phyloP scores from a whole-genome alignment of 2,329 filamentous ascomycete species.

The Elsinoe fawcettii region DNA sequence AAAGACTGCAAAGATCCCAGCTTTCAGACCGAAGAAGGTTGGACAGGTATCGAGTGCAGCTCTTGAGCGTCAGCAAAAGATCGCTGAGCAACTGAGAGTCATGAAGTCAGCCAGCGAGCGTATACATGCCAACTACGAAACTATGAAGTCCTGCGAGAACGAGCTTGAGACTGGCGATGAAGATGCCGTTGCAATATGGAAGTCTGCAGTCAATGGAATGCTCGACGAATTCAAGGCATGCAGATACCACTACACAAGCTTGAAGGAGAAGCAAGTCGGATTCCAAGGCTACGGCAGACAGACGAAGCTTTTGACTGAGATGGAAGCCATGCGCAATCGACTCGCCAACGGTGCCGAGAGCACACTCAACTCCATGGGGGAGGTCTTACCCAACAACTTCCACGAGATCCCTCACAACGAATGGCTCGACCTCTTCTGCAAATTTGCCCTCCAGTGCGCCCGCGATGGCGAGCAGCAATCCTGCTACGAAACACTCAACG shows the following conservation, averaged over 20 bases:
- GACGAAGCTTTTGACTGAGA: slow-evolving; percentile 22
- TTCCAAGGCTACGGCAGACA: slow-evolving; percentile 36
- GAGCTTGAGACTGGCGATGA: slow-evolving; percentile 43
- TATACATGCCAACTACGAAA: slow-evolving; percentile 31
- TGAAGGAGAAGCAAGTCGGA: slow-evolving; percentile 39
- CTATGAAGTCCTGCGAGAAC: slow-evolving; percentile 40
- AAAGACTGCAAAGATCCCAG: background rate
- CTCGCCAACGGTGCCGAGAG: slow-evolving; percentile 23
- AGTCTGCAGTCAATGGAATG: slow-evolving; percentile 51
- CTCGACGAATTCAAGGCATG: slow-evolving; percentile 55
- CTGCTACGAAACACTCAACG: slow-evolving; percentile 72
- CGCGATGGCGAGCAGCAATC: slow-evolving; percentile 58
- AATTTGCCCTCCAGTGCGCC: slow-evolving; percentile 73
- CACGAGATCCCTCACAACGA: slow-evolving; percentile 71
- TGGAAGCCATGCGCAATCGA: slow-evolving; percentile 34
- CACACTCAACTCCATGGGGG: slow-evolving; percentile 14
- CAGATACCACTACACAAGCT: slow-evolving; percentile 49
- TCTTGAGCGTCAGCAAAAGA: background rate
- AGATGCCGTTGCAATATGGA: slow-evolving; percentile 47
- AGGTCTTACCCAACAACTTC: slow-evolving; percentile 46
- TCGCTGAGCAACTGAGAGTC: slow-evolving; percentile 11
- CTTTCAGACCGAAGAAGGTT: background rate
- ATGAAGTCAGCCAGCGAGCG: slow-evolving; percentile 16
- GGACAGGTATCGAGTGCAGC: background rate
- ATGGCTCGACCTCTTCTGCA: slow-evolving; percentile 86